A percentile compares a stretch with the other conserved stretches of the same genome.
Conservation (phyloP, 805 yeast genomes). For the Metschnikowia noctiluminum region DNA sequence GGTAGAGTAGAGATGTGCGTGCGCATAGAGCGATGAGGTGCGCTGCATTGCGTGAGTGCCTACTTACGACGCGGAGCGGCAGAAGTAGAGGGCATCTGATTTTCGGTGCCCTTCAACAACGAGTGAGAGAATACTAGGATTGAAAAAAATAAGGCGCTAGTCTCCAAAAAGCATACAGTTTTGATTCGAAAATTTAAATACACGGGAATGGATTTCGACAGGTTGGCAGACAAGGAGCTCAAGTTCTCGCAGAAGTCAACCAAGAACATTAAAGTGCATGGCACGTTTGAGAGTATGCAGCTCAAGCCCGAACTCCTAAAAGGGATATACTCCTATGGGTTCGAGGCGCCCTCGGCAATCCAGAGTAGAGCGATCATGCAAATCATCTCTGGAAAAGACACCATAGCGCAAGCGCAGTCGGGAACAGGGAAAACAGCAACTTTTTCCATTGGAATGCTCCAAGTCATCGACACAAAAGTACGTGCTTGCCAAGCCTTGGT, state of each 20-base stretch:
- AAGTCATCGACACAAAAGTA: conserved; percentile 70
- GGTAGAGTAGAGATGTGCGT: neutral
- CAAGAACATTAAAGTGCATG: conserved; percentile 53
- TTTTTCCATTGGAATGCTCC: conserved; percentile 89
- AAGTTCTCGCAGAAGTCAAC: conserved; percentile 50
- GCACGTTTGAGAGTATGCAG: conserved; percentile 42
- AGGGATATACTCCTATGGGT: conserved; percentile 84
- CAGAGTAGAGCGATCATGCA: conserved; percentile 97
- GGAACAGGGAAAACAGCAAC: conserved; percentile 99
- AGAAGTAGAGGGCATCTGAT: too few relatives aligned
- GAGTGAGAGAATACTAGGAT: too few relatives aligned
- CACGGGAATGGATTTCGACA: conserved; percentile 47
- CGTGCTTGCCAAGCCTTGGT: conserved; percentile 86
- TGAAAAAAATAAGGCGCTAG: too few relatives aligned
- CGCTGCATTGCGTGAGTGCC: neutral
- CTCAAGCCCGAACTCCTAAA: conserved; percentile 37
- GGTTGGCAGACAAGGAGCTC: conserved; percentile 51
- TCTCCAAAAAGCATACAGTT: too few relatives aligned
- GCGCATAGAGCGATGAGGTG: conserved; percentile 1
- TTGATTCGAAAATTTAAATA: too few relatives aligned
- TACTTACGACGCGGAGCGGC: too few relatives aligned
- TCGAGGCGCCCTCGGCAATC: conserved; percentile 94
- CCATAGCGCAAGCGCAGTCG: conserved; percentile 97
- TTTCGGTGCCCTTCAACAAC: too few relatives aligned
- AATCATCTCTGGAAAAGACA: conserved; percentile 91